Evolutionary conservation across 1,284 basidiomycete species (phyloP), one percentile per base, ranked within the genome.

Genomic region (Malassezia sympodialis): DNA sequence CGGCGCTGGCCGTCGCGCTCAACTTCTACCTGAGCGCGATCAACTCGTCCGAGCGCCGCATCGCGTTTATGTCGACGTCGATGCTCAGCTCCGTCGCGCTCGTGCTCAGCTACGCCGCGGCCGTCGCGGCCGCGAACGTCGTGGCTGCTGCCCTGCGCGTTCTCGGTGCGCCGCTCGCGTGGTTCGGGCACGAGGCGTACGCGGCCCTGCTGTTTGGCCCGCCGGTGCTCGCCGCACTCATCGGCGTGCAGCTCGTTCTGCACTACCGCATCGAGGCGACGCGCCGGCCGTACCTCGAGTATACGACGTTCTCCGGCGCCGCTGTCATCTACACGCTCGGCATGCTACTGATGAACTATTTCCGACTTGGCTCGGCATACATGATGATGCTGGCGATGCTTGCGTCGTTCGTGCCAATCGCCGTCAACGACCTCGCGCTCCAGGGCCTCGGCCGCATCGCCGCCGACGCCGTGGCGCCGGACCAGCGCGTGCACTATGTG

Each of bases 141-240:
- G 80, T 87, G 0, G 94, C 91, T 0, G 70, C 83, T 1, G 59
- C 87, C 19, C 86, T 96, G 83, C 75, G 78, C 14, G 71, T 75
- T 15, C 79, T 82, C 0, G 79, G 81, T 10, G 84, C 82, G 72
- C 80, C 73, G 57, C 73, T 75, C 57, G 72, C 67, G 35, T 78
- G 76, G 75, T 77, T 67, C 47, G 79, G 81, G 11, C 81, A 81
- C 56, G 88, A 90, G 62, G 80, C 82, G 60, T 81, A 84, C 4
- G 82, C 84, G 8, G 65, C 91, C 4, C 67, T 82, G 11, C 76
- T 94, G n/a, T 96, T 89, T 69, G 85, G 80, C 2, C 87, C 89
- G 24, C 80, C 87, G 0, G 83, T 65, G 14, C 14, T 73, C 7
- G 63, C 81, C 6, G 81, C 81, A 0, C 75, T 84, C 6, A 81